Base-by-base conservation (phyloP, 345 rosid genomes). In the Cardamine occulta region DNA sequence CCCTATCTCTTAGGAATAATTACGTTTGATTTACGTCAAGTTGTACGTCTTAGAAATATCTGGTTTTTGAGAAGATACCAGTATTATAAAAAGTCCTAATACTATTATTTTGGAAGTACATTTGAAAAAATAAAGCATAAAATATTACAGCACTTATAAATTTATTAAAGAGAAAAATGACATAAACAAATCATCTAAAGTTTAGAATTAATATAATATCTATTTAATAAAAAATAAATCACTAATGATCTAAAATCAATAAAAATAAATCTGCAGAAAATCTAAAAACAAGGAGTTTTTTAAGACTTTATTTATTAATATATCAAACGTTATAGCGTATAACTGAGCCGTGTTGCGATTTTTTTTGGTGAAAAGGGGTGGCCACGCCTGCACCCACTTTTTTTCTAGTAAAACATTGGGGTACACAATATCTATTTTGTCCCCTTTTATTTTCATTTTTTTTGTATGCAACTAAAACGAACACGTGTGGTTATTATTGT, bases 1-100 rank as follows among this genome's bases (percentile, higher is more conserved):
- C 53, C 28, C 15, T 77, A 70, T 70, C 72, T 62, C 15, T 10
- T 55, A 48, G 2, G 34, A 55, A 68, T 69, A 54, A 28, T 52
- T 70, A 47, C 75, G 72, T 77, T 37, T 63, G 2, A 17, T 4
- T 34, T 77, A 70, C 73, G 62, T 37, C 2, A 45, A 9, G 0
- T 49, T 52, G 8, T 69, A 61, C 17, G 69, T 9, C 68, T 55
- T 48, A 48, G 2, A 47, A n/a, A 58, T 57, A 3, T 29, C 23
- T 21, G n/a, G 18, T 54, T 39, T 39, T 6, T 1, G 24, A 24
- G 1, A 68, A 39, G 2, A 14, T 14, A 23, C 21, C 8, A 31
- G n/a, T 6, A 6, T 0, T 7, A 47, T 47, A 47, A 47, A 4
- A 42, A 13, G 7, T 42, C 35, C 8, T 32, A 32, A 32, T 32